Evolutionary conservation across 2,329 filamentous ascomycete species (phyloP).

Genomic region (Cryphonectria parasitica): DNA sequence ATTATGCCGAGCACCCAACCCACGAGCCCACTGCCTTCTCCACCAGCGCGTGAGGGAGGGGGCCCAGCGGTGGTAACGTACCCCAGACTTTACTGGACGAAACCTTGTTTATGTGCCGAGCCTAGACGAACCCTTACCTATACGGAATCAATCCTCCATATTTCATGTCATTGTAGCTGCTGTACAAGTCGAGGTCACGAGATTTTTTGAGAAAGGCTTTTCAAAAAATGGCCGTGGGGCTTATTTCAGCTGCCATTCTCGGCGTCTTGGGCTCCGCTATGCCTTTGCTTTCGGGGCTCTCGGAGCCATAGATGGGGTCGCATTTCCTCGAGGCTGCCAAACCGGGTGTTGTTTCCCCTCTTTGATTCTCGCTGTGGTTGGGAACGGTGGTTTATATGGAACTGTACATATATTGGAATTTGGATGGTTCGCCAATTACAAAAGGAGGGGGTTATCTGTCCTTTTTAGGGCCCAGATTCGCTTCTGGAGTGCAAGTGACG

Average conservation of each 20-base stretch:
- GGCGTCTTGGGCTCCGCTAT: constrained; percentile 21
- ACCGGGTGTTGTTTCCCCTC: neutral
- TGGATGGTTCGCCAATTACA: neutral
- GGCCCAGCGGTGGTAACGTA: neutral
- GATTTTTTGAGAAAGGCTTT: neutral
- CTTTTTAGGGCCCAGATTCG: neutral
- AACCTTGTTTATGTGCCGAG: neutral
- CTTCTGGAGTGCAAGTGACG: neutral
- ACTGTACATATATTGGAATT: neutral
- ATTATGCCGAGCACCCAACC: constrained; percentile 7
- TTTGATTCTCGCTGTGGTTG: neutral
- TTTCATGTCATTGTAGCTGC: neutral
- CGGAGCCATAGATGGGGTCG: constrained; percentile 12
- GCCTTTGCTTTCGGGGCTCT: constrained; percentile 22
- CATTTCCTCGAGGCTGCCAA: neutral
- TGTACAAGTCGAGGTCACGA: neutral
- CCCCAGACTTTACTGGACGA: constrained; percentile 14
- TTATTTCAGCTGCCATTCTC: constrained; percentile 7
- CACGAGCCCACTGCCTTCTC: neutral
- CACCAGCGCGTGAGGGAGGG: neutral
- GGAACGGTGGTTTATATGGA: neutral
- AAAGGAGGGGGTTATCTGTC: neutral
- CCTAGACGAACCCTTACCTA: neutral
- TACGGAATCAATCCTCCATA: neutral
- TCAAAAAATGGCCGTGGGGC: neutral